Conservation (phyloP, 2,329 filamentous ascomycete species). For the Fusarium sp. region DNA sequence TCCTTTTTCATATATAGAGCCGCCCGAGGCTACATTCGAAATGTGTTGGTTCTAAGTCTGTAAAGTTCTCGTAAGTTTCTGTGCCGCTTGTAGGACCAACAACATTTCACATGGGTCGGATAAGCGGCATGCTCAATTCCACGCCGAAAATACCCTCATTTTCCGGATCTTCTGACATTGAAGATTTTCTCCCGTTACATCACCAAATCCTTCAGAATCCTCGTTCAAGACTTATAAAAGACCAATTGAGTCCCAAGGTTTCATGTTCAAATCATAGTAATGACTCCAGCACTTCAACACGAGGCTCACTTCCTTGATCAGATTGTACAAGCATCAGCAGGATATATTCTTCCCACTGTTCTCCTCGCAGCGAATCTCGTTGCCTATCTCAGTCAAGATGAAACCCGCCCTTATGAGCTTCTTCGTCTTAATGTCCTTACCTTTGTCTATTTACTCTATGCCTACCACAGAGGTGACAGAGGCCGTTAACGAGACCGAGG, state of each 20-base stretch:
- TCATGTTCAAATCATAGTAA: background rate
- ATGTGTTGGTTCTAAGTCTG: background rate
- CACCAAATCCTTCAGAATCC: background rate
- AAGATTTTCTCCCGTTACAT: background rate
- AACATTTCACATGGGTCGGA: background rate
- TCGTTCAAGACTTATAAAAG: fast-evolving
- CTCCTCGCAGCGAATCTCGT: background rate
- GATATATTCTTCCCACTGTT: background rate
- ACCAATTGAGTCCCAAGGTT: no score
- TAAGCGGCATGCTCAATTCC: background rate
- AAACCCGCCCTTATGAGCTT: background rate
- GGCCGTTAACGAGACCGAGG: background rate
- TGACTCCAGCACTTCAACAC: fast-evolving
- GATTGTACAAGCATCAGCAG: background rate
- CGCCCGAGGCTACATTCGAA: background rate
- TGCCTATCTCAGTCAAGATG: background rate
- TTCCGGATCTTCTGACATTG: background rate
- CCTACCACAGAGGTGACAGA: background rate
- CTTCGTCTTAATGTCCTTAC: background rate
- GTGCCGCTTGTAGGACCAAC: background rate
- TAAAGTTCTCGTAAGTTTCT: background rate
- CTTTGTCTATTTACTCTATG: background rate
- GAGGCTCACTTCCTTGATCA: background rate
- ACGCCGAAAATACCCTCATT: background rate
- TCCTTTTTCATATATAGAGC: background rate